Base-by-base conservation (phyloP, 2,329 filamentous ascomycete genomes). In the Fusarium xyrophilum region DNA sequence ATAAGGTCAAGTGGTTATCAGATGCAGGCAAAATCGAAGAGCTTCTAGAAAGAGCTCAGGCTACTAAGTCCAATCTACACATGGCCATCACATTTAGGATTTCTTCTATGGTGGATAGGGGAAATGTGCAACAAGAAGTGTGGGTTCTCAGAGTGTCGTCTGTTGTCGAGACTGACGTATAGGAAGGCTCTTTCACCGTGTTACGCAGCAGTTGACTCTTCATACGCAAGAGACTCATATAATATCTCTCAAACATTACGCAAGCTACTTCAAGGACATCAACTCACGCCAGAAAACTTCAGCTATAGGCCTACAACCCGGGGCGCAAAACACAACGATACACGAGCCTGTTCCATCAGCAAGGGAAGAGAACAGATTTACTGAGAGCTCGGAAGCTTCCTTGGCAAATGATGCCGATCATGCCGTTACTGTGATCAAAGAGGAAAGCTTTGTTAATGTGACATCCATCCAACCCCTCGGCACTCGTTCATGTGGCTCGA, bases 1-100 rank as follows among this genome's bases (percentile, higher is more conserved):
- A 63, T 4, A 70, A 66, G 8, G 12, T 59, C 1, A 65, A 60
- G 3, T 70, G 68, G 68, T 42, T 63, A 19, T 23, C 47, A 2
- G 68, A 68, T 4, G 40, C 17, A 2, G 10, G 14, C 27, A 65
- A 59, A 2, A 60, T 70, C 0, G 57, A 69, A 2, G 48, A 57
- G 9, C 55, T 71, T 14, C 30, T 39, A 4, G 19, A 55, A 2
- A 66, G 63, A 51, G 68, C 53, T 1, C 52, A 60, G n/a, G 35
- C 51, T 14, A 59, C 42, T 0, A 67, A 66, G 5, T 32, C 14
- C 1, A 35, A 63, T 0, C 23, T 70, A 0, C 44, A 66, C 1
- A 55, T 19, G 6, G 68, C 68, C 0, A 59, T 71, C 2, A 39
- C 33, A 0, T 60, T 69, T 15, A 11, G 61, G 1, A 15, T 52